phyloP scores from a whole-genome alignment of 2,329 filamentous ascomycete genomes.

The Aspergillus thermomutatus region DNA sequence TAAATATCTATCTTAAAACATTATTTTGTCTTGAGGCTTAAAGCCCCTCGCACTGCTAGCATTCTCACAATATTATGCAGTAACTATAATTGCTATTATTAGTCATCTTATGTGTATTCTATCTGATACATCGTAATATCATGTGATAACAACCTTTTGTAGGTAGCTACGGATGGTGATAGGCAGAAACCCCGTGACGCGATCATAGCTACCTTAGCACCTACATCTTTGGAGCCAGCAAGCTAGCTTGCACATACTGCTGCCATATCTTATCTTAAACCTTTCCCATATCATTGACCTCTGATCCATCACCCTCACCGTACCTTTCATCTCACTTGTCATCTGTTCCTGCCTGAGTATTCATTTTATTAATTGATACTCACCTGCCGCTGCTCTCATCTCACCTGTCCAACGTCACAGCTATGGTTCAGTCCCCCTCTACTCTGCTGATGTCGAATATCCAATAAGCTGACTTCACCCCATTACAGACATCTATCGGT shows the following conservation, averaged over 20 bases:
- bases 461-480: conserved; percentile 16
- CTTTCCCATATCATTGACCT: background rate
- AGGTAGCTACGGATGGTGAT: background rate
- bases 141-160: conserved; percentile 9
- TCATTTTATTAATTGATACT: conserved; percentile 1
- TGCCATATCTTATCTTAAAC: background rate
- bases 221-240: background rate
- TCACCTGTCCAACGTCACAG: conserved; percentile 3
- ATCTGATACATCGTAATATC: conserved; percentile 1
- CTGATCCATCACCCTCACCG: background rate
- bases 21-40: too few species aligned
- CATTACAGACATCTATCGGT: conserved; percentile 88
- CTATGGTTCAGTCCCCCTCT: conserved; percentile 17
- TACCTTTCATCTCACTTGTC: background rate
- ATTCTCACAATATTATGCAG: too few species aligned
- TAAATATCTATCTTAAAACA: too few species aligned
- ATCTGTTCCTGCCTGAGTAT: background rate
- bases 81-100: background rate
- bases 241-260: background rate
- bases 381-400: conserved; percentile 1
- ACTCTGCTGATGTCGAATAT: background rate
- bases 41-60: too few species aligned
- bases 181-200: conserved; percentile 31
- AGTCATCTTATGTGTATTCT: background rate
- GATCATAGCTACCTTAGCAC: background rate